These are phyloP conservation scores for Trichoderma koningiopsis DNA, from an alignment of 2,329 filamentous ascomycete species.

Conservation along the genomic window DNA sequence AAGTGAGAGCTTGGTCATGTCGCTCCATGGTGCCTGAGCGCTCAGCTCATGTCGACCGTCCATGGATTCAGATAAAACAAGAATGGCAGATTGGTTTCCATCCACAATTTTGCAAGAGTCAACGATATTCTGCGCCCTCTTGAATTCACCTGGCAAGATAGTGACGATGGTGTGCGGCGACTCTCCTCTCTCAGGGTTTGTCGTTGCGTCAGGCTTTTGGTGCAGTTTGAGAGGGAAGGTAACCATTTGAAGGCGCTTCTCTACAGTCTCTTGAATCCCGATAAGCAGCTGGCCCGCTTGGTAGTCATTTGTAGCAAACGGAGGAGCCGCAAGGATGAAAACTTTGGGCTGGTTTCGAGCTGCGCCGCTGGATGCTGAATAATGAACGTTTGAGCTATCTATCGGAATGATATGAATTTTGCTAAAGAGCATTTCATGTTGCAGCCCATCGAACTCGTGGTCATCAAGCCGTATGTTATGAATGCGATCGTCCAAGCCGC, in stretches of 20 bases:
- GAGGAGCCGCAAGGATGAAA: slow-evolving; percentile 66
- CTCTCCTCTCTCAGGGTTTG: slow-evolving; percentile 31
- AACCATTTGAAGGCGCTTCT: slow-evolving; percentile 68
- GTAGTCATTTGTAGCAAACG: slow-evolving; percentile 55
- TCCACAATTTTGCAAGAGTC: slow-evolving; percentile 74
- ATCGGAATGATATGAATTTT: slow-evolving; percentile 70
- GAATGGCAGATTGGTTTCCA: slow-evolving; percentile 66
- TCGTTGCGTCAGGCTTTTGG: slow-evolving; percentile 36
- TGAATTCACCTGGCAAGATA: slow-evolving; percentile 49
- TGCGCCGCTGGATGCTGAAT: slow-evolving; percentile 57
- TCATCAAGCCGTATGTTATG: slow-evolving; percentile 73
- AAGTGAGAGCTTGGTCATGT: slow-evolving; percentile 66
- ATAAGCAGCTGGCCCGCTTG: slow-evolving; percentile 61
- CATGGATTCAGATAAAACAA: slow-evolving; percentile 68
- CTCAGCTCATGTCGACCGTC: slow-evolving; percentile 68
- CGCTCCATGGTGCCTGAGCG: slow-evolving; percentile 75
- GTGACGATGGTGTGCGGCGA: slow-evolving; percentile 28
- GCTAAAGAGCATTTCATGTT: slow-evolving; percentile 70
- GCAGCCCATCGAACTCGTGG: slow-evolving; percentile 69
- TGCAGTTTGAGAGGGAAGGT: slow-evolving; percentile 60
- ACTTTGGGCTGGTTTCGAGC: slow-evolving; percentile 61
- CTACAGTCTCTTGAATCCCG: slow-evolving; percentile 69
- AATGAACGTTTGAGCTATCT: slow-evolving; percentile 62
- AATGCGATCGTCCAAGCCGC: slow-evolving; percentile 70
- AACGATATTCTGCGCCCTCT: slow-evolving; percentile 66